Conservation (phyloP, 176 grass and related monocot genomes). For the Lolium rigidum region DNA sequence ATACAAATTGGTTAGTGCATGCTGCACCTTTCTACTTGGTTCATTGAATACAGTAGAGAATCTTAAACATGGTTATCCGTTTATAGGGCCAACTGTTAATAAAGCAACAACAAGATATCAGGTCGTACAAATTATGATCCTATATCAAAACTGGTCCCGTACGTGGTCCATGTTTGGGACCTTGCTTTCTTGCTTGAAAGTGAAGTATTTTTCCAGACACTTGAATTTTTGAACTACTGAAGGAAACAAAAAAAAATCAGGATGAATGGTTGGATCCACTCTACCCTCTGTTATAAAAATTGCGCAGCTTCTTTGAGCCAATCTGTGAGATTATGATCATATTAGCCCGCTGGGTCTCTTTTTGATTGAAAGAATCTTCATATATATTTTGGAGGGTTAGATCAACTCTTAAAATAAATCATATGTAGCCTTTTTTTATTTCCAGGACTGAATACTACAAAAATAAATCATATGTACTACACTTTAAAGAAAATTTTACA, state of each 20-base stretch:
- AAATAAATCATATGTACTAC: too few relatives aligned
- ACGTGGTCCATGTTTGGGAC: neutral
- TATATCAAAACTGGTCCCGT: neutral
- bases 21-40: constrained; percentile 15
- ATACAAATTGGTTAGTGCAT: neutral
- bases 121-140: neutral
- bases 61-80: constrained; percentile 25
- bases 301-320: neutral
- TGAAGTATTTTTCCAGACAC: neutral
- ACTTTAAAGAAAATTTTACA: too few relatives aligned
- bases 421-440: too few relatives aligned
- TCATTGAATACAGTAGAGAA: constrained; percentile 12
- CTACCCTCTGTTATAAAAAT: neutral
- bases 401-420: too few relatives aligned
- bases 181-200: constrained; percentile 20
- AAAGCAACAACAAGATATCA: neutral
- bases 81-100: constrained; percentile 14
- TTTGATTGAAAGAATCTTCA: too few relatives aligned
- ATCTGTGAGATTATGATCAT: constrained; percentile 1
- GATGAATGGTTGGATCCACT: constrained; percentile 7
- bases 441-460: too few relatives aligned
- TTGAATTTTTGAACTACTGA: constrained; percentile 2
- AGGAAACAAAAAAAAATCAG: neutral
- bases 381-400: too few relatives aligned
- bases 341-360: neutral